These are phyloP conservation scores for Epithemia pelagica DNA, from an alignment of 108 stramenopile species.

Conservation along the genomic window DNA sequence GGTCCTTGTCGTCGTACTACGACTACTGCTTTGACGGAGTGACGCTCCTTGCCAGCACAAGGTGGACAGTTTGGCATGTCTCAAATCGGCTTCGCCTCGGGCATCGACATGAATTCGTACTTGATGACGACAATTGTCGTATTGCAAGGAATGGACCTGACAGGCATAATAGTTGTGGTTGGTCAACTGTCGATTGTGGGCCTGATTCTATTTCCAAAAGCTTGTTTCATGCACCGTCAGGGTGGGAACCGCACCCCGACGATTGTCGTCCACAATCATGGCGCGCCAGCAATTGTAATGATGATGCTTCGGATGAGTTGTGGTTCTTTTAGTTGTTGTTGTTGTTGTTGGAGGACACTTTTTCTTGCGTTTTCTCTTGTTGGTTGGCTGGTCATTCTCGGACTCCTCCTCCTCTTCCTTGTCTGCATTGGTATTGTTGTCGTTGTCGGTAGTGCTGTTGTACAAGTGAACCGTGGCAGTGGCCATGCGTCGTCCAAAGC, in stretches of 20 bases:
- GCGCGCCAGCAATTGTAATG: background rate
- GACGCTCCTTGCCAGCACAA: background rate
- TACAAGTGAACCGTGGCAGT: background rate
- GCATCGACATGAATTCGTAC: background rate
- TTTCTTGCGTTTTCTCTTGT: no score
- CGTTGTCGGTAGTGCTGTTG: background rate
- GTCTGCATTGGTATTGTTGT: background rate
- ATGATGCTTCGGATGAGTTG: background rate
- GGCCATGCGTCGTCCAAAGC: background rate
- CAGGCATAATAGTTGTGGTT: background rate
- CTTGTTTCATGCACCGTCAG: background rate
- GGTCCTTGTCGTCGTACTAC: background rate
- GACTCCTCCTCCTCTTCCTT: background rate
- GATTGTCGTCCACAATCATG: background rate
- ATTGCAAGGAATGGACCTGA: background rate
- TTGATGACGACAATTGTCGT: background rate
- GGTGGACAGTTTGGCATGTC: background rate
- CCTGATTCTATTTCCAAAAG: background rate
- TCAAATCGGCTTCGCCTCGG: background rate
- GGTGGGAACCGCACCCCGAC: background rate
- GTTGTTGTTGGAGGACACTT: background rate
- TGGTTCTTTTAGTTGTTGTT: background rate
- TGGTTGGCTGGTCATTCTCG: no score
- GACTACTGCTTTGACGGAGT: no score
- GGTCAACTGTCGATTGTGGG: no score